Base-by-base conservation (phyloP, 2,329 filamentous ascomycete genomes). In the Xenosphaeropsis pyriputrescens region DNA sequence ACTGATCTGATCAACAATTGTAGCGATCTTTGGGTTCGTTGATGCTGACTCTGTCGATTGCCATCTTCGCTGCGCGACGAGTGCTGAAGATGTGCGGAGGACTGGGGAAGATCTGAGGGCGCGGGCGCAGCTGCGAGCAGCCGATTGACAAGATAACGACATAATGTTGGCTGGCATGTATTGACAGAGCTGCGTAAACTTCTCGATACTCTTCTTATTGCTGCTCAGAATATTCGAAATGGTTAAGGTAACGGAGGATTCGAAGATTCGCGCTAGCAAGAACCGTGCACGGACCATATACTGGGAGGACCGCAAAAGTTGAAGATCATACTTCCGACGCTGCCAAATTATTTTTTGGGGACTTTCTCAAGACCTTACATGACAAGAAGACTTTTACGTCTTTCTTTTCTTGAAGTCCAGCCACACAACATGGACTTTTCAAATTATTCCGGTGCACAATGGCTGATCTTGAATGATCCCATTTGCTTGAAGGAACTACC, bases 1-100 rank as follows among this genome's bases (percentile, higher is more conserved):
- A 65, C 89, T 93, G 62, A 99, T 98, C 65, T 98, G 88, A 60
- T 98, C 88, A 55, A 99, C 91, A 56, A 99, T 98, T 42, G 74
- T 75, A 51, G 79, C 63, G 54, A 99, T 94, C 74, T 98, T 98
- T 45, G 91, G 86, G 64, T 84, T 93, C 44, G 67, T 62, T 51
- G 72, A 59, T 40, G 67, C 62, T 40, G 75, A 76, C 52, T 88
- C 82, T 51, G 85, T 88, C 45, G 85, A 89, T 63, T 91, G 83
- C 81, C 85, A 88, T 73, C 91, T 77, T 51, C 50, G 44, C 32
- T 58, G 68, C 59, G 64, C 64, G 39, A 65, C 45, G 44, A 62
- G 52, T 35, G 62, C 55, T 32, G 57, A 57, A 39, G 69, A 63
- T 46, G 61, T 57, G 51, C 68, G 62, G 47, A 68, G 45, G 37